Evolutionary conservation across 169 alveolate species (phyloP).

Genomic region (Eimeria acervulina): DNA sequence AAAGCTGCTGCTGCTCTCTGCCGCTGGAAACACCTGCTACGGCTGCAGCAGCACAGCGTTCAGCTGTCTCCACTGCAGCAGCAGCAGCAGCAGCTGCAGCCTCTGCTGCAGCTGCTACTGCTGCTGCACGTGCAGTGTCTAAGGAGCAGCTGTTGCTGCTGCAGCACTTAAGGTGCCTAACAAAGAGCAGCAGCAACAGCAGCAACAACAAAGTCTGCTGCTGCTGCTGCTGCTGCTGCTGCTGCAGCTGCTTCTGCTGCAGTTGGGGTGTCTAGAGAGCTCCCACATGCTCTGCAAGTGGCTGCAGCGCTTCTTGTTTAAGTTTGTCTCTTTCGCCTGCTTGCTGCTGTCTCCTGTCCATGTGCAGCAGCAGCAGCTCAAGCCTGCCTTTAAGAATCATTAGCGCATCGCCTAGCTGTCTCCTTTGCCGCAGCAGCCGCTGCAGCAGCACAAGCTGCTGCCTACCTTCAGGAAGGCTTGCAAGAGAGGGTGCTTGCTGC

Average conservation of each 20-base stretch:
- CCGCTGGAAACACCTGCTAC: no score
- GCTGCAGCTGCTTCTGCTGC: no score
- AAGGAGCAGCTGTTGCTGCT: no score
- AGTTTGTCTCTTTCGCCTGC: not conserved
- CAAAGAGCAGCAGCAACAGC: no score
- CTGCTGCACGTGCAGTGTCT: not conserved
- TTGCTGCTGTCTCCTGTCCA: constrained; percentile 53
- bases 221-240: no score
- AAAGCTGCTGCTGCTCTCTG: not conserved
- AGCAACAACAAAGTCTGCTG: no score
- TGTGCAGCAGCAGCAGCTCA: constrained; percentile 75
- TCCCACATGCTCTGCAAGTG: constrained; percentile 57
- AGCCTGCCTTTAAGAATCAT: constrained; percentile 56
- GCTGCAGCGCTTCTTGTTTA: constrained; percentile 60
- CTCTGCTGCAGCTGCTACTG: no score
- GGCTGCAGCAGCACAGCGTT: not conserved
- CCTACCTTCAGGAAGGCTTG: constrained; percentile 22
- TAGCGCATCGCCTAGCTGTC: constrained; percentile 52
- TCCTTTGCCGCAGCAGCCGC: not conserved
- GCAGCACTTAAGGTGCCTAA: no score
- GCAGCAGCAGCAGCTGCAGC: not conserved
- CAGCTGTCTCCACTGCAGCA: not conserved
- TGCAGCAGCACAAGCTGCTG: not conserved
- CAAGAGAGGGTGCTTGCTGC: constrained; percentile 64
- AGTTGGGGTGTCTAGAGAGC: not conserved